Base-by-base conservation (phyloP, 306 rosid genomes). In the Prosopis cineraria region DNA sequence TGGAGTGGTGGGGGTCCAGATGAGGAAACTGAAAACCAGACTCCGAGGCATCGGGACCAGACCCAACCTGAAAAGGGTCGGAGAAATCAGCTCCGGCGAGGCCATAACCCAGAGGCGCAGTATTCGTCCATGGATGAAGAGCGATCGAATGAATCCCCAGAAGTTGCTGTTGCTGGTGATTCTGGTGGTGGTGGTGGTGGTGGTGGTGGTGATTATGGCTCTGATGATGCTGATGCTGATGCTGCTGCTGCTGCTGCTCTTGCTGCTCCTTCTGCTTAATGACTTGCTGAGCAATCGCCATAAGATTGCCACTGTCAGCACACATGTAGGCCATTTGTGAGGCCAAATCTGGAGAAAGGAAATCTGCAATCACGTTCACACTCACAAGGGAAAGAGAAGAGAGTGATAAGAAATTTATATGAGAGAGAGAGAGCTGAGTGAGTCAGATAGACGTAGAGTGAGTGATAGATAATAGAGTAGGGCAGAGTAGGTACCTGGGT, bases 201-300 rank as follows among this genome's bases (percentile, higher is more conserved):
- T 40, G 30, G 0, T 84, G 83, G 0, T 83, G 52, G 0, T 78
- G 90, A 7, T 73, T 78, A 1, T 80, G 91, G 5, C 77, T 83
- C 0, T 84, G 83, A 0, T 75, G 58, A 0, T 79, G 91, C 0
- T 84, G 83, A 0, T 75, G 58, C 0, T 79, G 91, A 3, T 88
- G 85, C 3, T 91, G 88, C 11, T 91, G 90, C 12, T 93, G 88
- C 6, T 94, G 87, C 2, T 94, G 90, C 50, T 94, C 96, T 66
- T 89, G 98, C 60, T 91, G 97, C 67, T 95, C 97, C 72, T 95
- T 91, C 67, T 95, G 98, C 74, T 92, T 85, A 78, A 95, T 92
- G 17, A 95, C 97, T 84, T 95, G 98, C 75, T 95, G 97, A n/a
- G 98, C 98, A 67, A 95, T 92, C 10, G 98, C 98, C 98, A 95